These are phyloP conservation scores for Blastocystis sp. DNA, from an alignment of 352 stramenopile genomes.

Conservation along the genomic window DNA sequence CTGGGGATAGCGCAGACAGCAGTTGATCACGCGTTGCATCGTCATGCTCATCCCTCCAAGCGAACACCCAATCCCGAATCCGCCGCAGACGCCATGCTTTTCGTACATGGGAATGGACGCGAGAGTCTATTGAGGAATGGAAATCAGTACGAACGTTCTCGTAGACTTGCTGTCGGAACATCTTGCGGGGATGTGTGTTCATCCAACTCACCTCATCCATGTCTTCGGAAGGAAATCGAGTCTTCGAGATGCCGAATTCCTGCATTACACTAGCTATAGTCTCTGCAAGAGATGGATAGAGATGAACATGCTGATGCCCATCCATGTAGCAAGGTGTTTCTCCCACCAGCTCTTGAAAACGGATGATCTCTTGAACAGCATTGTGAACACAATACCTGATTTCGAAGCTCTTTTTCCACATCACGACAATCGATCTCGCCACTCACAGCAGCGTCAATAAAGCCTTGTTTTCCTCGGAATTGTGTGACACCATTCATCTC, in stretches of 20 bases:
- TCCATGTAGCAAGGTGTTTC: slow-evolving; percentile 7
- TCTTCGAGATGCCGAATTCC: slow-evolving; percentile 19
- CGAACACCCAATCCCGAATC: slow-evolving; percentile 28
- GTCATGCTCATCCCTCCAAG: slow-evolving; percentile 23
- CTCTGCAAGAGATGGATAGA: slow-evolving; percentile 27
- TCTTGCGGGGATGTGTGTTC: slow-evolving; percentile 35
- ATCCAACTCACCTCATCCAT: slow-evolving; percentile 61
- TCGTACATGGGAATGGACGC: slow-evolving; percentile 36
- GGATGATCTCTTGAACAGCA: neutral
- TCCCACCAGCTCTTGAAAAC: slow-evolving; percentile 25
- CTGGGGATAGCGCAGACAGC: slow-evolving; percentile 30
- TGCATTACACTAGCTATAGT: slow-evolving; percentile 30
- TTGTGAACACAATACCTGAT: slow-evolving; percentile 32
- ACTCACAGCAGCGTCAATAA: neutral
- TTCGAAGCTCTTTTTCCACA: slow-evolving; percentile 15
- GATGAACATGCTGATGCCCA: slow-evolving; percentile 59
- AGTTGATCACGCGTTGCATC: slow-evolving; percentile 55
- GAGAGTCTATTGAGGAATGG: neutral
- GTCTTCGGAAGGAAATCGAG: slow-evolving; percentile 60
- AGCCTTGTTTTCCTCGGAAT: slow-evolving; percentile 59
- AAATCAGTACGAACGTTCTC: neutral
- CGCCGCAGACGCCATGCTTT: neutral
- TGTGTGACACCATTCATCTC: neutral
- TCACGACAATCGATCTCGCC: neutral
- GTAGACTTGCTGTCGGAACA: slow-evolving; percentile 3